Conservation (phyloP, 2,329 filamentous ascomycete species). For the Leptodontidium sp. region DNA sequence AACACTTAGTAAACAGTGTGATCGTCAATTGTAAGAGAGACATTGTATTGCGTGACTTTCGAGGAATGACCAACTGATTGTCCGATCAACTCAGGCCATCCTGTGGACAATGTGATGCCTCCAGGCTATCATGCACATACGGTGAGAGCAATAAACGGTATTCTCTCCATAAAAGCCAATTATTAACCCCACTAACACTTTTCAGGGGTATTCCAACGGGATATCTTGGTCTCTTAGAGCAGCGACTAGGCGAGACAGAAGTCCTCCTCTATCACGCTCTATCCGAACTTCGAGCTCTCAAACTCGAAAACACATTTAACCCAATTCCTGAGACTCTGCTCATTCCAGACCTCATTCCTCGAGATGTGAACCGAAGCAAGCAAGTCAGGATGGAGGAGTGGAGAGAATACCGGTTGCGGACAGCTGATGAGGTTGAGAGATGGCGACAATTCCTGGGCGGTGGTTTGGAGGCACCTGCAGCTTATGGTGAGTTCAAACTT, state of each 20-base stretch:
- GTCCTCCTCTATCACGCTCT: conserved; percentile 42
- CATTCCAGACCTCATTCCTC: neutral
- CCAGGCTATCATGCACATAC: conserved; percentile 11
- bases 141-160: conserved; percentile 20
- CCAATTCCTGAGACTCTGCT: neutral
- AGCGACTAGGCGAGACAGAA: conserved; percentile 48
- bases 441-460: conserved; percentile 9
- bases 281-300: conserved; percentile 18
- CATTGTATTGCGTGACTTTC: neutral
- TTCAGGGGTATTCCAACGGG: conserved; percentile 49
- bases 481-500: neutral
- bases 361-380: conserved; percentile 11
- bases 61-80: neutral
- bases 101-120: conserved; percentile 16
- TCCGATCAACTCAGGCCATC: conserved; percentile 14
- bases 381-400: conserved; percentile 22
- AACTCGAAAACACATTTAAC: neutral
- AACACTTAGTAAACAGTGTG: conserved; percentile 14
- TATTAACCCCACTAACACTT: neutral
- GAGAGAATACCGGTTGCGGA: conserved; percentile 18
- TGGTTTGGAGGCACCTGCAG: neutral
- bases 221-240: conserved; percentile 51
- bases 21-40: conserved; percentile 21
- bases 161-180: neutral
- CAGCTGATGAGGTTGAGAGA: conserved; percentile 13